These are phyloP conservation scores for Coelastrella sp. DNA, from an alignment of 139 green algal genomes.

Conservation along the genomic window DNA sequence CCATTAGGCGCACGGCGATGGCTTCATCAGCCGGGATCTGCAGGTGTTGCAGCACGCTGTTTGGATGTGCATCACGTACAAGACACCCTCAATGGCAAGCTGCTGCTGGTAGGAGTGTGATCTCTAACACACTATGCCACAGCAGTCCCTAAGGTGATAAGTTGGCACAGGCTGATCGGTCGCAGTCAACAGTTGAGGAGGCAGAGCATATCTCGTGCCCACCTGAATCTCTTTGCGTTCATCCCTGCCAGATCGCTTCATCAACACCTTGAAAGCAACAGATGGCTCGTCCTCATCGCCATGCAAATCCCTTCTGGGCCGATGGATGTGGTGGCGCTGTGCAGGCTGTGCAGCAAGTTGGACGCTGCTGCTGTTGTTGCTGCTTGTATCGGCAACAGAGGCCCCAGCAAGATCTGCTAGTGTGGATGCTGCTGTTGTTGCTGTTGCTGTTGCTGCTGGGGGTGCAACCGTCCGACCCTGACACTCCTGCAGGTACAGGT, in stretches of 20 bases:
- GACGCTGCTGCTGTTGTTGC: neutral
- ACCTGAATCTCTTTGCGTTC: constrained; percentile 59
- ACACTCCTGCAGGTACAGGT: constrained; percentile 7
- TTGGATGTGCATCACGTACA: neutral
- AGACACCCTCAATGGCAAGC: no score
- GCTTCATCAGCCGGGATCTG: constrained; percentile 67
- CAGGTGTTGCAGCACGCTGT: neutral
- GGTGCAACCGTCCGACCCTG: constrained; percentile 8
- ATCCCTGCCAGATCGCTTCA: constrained; percentile 70
- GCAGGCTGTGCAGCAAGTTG: neutral
- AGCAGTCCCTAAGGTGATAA: no score
- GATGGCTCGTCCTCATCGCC: constrained; percentile 30
- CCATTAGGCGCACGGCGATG: constrained; percentile 58
- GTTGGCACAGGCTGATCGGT: no score
- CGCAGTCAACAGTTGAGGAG: neutral
- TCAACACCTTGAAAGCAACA: constrained; percentile 68
- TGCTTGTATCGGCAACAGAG: neutral
- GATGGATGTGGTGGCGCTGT: neutral
- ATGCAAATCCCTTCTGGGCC: neutral
- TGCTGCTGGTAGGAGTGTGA: no score
- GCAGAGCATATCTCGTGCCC: neutral
- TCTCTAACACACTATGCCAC: no score
- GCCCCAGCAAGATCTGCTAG: neutral
- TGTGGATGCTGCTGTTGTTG: neutral
- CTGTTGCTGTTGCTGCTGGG: neutral